Base-by-base conservation (phyloP, 2,329 filamentous ascomycete genomes). In the Didymella keratinophila region DNA sequence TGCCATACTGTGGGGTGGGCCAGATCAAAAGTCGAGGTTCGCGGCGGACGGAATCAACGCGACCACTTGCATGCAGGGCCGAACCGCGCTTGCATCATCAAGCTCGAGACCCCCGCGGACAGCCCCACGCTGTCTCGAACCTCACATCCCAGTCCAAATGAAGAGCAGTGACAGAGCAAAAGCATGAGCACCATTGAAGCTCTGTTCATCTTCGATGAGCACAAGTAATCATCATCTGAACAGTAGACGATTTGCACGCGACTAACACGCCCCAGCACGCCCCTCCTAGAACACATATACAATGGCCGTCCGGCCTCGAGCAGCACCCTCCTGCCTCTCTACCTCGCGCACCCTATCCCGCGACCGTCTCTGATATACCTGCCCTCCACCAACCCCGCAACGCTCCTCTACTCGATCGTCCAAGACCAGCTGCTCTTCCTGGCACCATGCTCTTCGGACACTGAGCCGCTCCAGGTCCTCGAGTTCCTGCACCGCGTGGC, bases 181-280 rank as follows among this genome's bases (percentile, higher is more conserved):
- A 51, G 56, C 5, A 83, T 83, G 81, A 79, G 92, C 81, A 87
- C 91, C 75, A 91, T 99, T 74, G 94, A 98, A 83, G 95, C 94
- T 76, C 84, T 99, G 73, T 94, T 98, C 82, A 93, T 99, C 76
- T 97, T 91, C 79, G 93, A 98, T 86, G 93, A 97, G 82, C 88
- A 93, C 80, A 92, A 93, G 93, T 96, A 81, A 85, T 41, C 18
- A 14, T 68, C 53, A 46, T 27, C 12, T 11, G 12, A 18, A 10
- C n/a, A 16, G 9, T 4, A 12, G n/a, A 42, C 16, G 8, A 2
- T 20, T 25, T 43, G 30, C 23, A 14, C 21, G 30, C 9, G 27
- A 45, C 68, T 69, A 42, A 69, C 61, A n/a, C n/a, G 12, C 70
- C 62, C n/a, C 23, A 97, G 93, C 79, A 89, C 86, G 71, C 87